phyloP scores from a whole-genome alignment of 2,329 filamentous ascomycete species.

The Neofusicoccum parvum region DNA sequence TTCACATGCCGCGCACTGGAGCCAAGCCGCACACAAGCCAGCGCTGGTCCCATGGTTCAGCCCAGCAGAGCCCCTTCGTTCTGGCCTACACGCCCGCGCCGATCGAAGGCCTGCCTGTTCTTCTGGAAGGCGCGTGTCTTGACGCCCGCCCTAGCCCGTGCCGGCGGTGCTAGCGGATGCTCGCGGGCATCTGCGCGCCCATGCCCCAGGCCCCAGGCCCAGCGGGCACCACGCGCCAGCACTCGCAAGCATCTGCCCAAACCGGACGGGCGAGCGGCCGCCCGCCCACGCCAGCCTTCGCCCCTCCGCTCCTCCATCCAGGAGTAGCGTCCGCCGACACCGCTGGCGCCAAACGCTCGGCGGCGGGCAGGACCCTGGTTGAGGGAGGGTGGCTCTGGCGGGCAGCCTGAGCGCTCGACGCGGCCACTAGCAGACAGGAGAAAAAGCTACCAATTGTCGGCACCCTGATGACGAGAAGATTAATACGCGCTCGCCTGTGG shows the following conservation, averaged over 20 bases:
- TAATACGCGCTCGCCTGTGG: background rate
- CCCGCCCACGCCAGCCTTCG: background rate
- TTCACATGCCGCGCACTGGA: conserved; percentile 12
- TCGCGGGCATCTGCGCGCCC: conserved; percentile 13
- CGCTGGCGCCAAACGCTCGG: background rate
- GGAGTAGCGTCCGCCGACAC: background rate
- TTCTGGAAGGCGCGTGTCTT: conserved; percentile 14
- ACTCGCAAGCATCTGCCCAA: background rate
- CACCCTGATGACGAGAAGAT: background rate
- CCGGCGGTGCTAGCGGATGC: conserved; percentile 5
- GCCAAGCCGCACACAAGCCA: background rate
- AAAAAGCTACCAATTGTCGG: background rate
- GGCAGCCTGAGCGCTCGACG: background rate
- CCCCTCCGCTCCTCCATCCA: background rate
- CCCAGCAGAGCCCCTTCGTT: conserved; percentile 15
- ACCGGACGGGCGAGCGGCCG: background rate
- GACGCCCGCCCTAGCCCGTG: background rate
- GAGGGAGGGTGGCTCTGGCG: background rate
- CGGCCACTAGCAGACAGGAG: background rate
- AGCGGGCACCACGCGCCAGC: background rate
- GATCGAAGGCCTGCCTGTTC: conserved; percentile 1
- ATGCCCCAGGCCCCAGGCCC: background rate
- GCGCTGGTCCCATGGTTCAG: conserved; percentile 7
- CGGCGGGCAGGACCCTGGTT: background rate
- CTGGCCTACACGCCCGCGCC: background rate